These are phyloP conservation scores for Xylariaceae sp. DNA, from an alignment of 2,329 filamentous ascomycete genomes.

Conservation along the genomic window DNA sequence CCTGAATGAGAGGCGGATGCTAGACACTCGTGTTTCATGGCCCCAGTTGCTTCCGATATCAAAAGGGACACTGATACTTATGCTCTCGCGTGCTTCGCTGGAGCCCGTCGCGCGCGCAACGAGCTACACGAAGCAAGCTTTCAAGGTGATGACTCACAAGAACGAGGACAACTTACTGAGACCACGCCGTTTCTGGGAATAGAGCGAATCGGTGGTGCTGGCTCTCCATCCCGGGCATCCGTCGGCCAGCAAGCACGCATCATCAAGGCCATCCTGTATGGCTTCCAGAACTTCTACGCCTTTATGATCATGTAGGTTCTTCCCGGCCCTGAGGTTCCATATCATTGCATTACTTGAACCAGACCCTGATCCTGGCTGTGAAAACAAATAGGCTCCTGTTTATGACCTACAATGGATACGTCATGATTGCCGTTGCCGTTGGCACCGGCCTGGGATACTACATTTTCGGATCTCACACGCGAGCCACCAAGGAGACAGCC, in stretches of 20 bases:
- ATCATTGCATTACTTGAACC: background rate
- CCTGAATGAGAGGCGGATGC: background rate
- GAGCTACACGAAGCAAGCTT: slow-evolving; percentile 10
- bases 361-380: background rate
- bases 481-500: slow-evolving; percentile 77
- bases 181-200: slow-evolving; percentile 59
- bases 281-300: slow-evolving; percentile 92
- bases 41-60: slow-evolving; percentile 4
- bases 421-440: slow-evolving; percentile 87
- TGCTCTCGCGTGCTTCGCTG: slow-evolving; percentile 8
- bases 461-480: slow-evolving; percentile 66
- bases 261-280: slow-evolving; percentile 80
- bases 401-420: slow-evolving; percentile 99
- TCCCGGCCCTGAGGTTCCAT: background rate
- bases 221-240: slow-evolving; percentile 44
- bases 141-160: slow-evolving; percentile 17
- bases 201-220: slow-evolving; percentile 63
- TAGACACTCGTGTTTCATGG: background rate
- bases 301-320: slow-evolving; percentile 96
- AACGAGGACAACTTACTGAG: slow-evolving; percentile 52
- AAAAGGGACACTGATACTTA: slow-evolving; percentile 17
- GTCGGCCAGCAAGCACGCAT: slow-evolving; percentile 65
- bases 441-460: slow-evolving; percentile 88
- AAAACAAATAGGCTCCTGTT: slow-evolving; percentile 71
- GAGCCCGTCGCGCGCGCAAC: slow-evolving; percentile 15